Evolutionary conservation across 345 rosid species (phyloP), one percentile per base, ranked within the genome.

Genomic region (Citrus reticulata): DNA sequence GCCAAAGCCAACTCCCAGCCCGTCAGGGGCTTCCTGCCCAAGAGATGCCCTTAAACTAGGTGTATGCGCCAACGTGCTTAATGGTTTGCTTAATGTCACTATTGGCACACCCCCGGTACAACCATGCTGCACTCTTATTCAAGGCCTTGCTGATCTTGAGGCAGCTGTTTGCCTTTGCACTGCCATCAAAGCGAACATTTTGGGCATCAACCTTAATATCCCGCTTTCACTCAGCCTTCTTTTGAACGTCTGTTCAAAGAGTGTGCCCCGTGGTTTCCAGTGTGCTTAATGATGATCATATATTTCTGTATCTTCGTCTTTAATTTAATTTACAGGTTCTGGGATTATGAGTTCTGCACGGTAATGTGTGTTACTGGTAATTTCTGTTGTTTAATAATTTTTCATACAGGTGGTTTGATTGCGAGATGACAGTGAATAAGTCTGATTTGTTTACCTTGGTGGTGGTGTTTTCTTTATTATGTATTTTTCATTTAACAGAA

Each of bases 111-210:
- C 92, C 63, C 89, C 92, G 5, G 84, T 78, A 20, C 65, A 70
- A 13, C 83, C 87, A 27, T 87, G 92, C 76, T 90, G 92, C 59
- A 20, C 83, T 4, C 83, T 86, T 54, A 68, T 90, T 40, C 9
- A 80, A 68, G 87, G 86, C 22, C 90, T 90, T 20, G 87, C 40
- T 32, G 92, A 82, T 73, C 79, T 89, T 70, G 90, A 90, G 62
- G 91, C 88, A 30, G 89, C 90, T 0, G 79, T 84, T 77, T 90
- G 92, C 85, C 91, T 90, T 58, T 90, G 90, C 86, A 86, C 89
- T 20, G 88, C 87, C 9, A 77, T 90, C 13, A 87, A 66, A 79
- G 88, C 79, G 63, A 87, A 87, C 46, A 72, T 88, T 51, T 85
- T 90, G 30, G 91, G 93, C 9, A 78, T 81, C 73, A 83, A 84